Evolutionary conservation across 148 eudicot genomes (phyloP).

Genomic region (Chenopodium formosanum): DNA sequence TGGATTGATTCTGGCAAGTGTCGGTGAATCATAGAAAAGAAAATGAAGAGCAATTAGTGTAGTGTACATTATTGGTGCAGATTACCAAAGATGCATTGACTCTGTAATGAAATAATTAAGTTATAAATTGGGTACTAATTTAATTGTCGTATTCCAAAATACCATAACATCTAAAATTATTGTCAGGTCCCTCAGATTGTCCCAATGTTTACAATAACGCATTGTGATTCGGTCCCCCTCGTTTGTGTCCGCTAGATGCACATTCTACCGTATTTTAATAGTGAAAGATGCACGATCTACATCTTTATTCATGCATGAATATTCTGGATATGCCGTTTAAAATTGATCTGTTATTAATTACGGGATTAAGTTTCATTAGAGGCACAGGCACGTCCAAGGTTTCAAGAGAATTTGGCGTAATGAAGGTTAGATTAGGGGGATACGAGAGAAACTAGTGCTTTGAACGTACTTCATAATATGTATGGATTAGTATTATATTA

Average conservation of each 20-base stretch:
- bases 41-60: not conserved
- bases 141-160: not conserved
- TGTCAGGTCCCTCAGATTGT: not conserved
- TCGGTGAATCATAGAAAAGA: not conserved
- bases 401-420: too few relatives aligned
- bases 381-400: too few relatives aligned
- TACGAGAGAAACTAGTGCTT: too few relatives aligned
- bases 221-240: slow-evolving; percentile 2
- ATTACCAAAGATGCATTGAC: slow-evolving; percentile 2
- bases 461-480: too few relatives aligned
- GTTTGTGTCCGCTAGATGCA: not conserved
- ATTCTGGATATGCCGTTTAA: too few relatives aligned
- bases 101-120: not conserved
- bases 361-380: too few relatives aligned
- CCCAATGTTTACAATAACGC: not conserved
- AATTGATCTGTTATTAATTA: too few relatives aligned
- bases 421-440: too few relatives aligned
- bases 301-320: not conserved
- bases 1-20: slow-evolving; percentile 16
- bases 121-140: not conserved
- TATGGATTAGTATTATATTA: too few relatives aligned
- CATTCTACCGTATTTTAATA: not conserved
- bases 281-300: not conserved
- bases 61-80: not conserved
- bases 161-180: not conserved